phyloP scores from a whole-genome alignment of 768 basidiomycete genomes.

The Boletellus sp. region DNA sequence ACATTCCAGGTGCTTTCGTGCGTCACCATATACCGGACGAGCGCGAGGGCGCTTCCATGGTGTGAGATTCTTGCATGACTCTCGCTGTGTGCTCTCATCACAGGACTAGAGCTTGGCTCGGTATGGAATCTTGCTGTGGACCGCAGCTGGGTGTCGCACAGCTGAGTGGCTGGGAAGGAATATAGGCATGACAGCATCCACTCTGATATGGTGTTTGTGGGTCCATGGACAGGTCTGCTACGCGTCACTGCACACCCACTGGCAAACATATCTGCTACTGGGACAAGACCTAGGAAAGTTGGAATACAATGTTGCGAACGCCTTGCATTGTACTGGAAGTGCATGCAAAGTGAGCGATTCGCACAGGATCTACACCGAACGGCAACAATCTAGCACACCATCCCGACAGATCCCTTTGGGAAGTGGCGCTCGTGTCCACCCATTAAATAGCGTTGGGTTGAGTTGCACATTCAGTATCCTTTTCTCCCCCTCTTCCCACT shows the following conservation, averaged over 20 bases:
- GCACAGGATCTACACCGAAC: constrained; percentile 1
- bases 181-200: neutral
- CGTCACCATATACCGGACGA: neutral
- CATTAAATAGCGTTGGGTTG: constrained; percentile 17
- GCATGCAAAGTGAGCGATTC: constrained; percentile 9
- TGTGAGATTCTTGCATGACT: neutral
- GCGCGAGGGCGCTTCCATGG: neutral
- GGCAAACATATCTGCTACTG: neutral
- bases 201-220: constrained; percentile 15
- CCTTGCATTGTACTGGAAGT: neutral
- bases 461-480: neutral
- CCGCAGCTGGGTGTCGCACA: neutral
- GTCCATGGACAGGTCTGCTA: no score
- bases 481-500: neutral
- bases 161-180: constrained; percentile 9
- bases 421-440: constrained; percentile 14
- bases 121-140: constrained; percentile 14
- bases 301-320: no score
- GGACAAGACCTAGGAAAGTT: no score
- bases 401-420: constrained; percentile 15
- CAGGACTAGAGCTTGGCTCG: constrained; percentile 1
- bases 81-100: neutral
- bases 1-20: constrained; percentile 1
- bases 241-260: constrained; percentile 9
- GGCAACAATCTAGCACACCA: neutral